Evolutionary conservation across 371 early-diverging fungal genomes (phyloP).

Genomic region (Conidiobolus incongruus): DNA sequence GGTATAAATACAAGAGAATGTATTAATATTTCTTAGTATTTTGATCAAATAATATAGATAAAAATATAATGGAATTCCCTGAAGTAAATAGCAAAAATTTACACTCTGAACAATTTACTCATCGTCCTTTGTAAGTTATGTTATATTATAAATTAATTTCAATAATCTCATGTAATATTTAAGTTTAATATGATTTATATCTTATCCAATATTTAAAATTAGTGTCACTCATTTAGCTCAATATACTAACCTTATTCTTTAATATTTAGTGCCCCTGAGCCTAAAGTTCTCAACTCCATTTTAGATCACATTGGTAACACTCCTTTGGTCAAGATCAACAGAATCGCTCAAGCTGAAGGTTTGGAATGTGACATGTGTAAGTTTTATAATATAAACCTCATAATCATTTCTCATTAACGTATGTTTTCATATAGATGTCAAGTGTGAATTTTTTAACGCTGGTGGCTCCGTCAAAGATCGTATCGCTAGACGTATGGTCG

Average conservation of each 20-base stretch:
- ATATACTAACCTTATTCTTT: background rate
- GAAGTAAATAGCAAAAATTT: background rate
- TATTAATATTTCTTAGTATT: background rate
- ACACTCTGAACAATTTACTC: constrained; percentile 1
- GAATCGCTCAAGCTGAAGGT: constrained; percentile 63
- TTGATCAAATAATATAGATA: background rate
- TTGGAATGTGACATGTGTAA: constrained; percentile 85
- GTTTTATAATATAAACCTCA: constrained; percentile 6
- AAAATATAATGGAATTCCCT: constrained; percentile 1
- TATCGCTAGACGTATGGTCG: constrained; percentile 84
- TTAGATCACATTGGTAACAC: constrained; percentile 92
- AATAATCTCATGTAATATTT: constrained; percentile 1
- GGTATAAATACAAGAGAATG: background rate
- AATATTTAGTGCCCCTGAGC: constrained; percentile 21
- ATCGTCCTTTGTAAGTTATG: no score
- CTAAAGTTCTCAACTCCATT: constrained; percentile 39
- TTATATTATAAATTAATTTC: no score
- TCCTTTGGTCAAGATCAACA: constrained; percentile 73
- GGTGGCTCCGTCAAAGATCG: constrained; percentile 97
- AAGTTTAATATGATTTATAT: background rate
- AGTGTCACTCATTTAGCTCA: background rate
- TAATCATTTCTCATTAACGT: constrained; percentile 2
- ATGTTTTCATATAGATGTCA: constrained; percentile 41
- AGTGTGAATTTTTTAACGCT: constrained; percentile 94
- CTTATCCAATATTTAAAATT: background rate